phyloP scores from a whole-genome alignment of 108 stramenopile genomes.

The Aurantiochytrium sp. region DNA sequence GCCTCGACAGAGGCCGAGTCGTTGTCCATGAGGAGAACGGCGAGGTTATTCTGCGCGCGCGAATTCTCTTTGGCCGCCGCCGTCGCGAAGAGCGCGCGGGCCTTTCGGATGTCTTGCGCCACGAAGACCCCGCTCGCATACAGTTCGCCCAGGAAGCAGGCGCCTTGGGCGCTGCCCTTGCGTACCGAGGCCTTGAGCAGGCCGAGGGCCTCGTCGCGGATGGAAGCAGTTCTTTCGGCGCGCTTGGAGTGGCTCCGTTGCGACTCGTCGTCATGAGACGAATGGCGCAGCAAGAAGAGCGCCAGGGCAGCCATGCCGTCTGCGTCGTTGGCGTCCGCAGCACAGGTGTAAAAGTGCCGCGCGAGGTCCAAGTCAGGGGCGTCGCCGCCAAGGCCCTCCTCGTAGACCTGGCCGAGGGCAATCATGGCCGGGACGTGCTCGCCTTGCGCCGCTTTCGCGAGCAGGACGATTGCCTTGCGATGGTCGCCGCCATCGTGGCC shows the following conservation, averaged over 20 bases:
- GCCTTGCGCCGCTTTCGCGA: background rate
- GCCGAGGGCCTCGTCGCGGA: background rate
- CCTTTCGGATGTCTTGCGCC: background rate
- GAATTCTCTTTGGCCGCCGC: background rate
- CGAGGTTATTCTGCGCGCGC: slow-evolving; percentile 14
- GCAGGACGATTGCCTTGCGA: background rate
- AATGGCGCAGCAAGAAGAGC: background rate
- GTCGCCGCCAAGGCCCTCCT: background rate
- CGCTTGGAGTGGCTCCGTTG: no score
- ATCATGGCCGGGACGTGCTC: background rate
- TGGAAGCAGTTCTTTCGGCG: no score
- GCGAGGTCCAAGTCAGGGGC: background rate
- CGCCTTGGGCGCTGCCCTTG: background rate
- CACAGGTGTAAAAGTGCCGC: background rate
- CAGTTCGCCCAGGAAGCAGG: background rate
- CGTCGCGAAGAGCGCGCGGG: background rate
- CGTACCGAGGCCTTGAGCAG: background rate
- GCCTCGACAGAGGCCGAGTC: background rate
- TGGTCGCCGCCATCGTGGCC: background rate
- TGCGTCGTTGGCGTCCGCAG: background rate
- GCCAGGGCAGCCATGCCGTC: background rate
- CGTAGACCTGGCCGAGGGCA: background rate
- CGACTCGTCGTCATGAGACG: no score
- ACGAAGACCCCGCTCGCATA: background rate
- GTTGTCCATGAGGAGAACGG: background rate